Base-by-base conservation (phyloP, 1,284 basidiomycete genomes). In the Exsudoporus floridanus region DNA sequence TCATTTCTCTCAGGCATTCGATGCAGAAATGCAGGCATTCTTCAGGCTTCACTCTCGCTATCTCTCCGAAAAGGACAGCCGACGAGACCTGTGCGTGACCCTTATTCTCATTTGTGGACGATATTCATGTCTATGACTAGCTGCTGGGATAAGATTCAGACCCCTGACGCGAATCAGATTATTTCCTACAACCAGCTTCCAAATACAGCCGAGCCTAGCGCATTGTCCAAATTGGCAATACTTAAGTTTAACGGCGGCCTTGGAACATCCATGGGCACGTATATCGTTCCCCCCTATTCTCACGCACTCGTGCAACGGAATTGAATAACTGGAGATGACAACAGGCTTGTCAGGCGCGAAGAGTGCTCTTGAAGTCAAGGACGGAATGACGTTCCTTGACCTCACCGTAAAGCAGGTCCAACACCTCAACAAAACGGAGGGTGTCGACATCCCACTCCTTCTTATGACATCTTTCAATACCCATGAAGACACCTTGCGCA, bases 401-500 rank as follows among this genome's bases (percentile, higher is more conserved):
- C 80, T 98, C 56, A 92, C 86, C 50, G 93, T 98, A 49, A 84
- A 92, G 56, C 94, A 98, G 74, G 95, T 98, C 63, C 94, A 98
- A 71, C 83, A 88, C 62, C 80, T 88, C 64, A 87, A 88, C 75
- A 85, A 82, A 51, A 79, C 81, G 39, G 72, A 76, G 59, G 78
- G 77, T 49, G 82, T 86, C 61, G 81, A 96, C 73, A 92, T 97
- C 33, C 94, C 94, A 31, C 90, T 98, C 71, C 92, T 98, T 75
- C 84, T 98, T 69, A 97, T 98, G 96, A 97, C 95, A 70, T 96
- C 93, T 58, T 98, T 98, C 86, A 97, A 97, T 81, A 98, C 95
- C 39, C 92, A 94, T 71, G 92, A 95, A 52, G 94, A 96, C 72
- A 96, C 93, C 50, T 82, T 91, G 55, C 88, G 92, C 60, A 94